Evolutionary conservation across 176 grass and related monocot species (phyloP).

Genomic region (Musa acuminata): DNA sequence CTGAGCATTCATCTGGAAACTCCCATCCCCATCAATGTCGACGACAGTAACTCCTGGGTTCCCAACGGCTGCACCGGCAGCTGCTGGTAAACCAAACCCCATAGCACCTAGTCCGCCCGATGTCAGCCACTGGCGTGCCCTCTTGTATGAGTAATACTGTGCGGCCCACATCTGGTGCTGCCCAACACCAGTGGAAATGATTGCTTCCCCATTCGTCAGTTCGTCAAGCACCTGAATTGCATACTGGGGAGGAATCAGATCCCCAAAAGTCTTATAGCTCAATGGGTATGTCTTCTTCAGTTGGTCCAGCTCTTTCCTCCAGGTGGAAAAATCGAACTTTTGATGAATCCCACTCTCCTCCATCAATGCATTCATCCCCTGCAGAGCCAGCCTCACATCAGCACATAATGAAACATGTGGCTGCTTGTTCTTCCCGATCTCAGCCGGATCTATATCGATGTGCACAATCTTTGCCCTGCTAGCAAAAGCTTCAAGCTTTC

Average conservation of each 20-base stretch:
- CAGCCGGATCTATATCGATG: slow-evolving; percentile 94
- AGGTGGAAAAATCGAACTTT: slow-evolving; percentile 41
- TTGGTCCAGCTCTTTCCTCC: slow-evolving; percentile 65
- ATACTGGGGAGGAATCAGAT: slow-evolving; percentile 73
- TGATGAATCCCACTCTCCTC: slow-evolving; percentile 26
- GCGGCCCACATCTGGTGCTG: slow-evolving; percentile 99
- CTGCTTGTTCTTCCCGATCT: slow-evolving; percentile 99
- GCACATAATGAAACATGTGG: slow-evolving; percentile 89
- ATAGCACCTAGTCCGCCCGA: slow-evolving; percentile 77
- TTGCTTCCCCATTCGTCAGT: slow-evolving; percentile 67
- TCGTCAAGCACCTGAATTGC: slow-evolving; percentile 84
- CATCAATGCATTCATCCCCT: slow-evolving; percentile 60
- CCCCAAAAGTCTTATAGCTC: slow-evolving; percentile 59
- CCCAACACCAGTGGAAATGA: slow-evolving; percentile 79
- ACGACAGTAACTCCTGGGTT: slow-evolving; percentile 83
- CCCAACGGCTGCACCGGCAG: slow-evolving; percentile 74
- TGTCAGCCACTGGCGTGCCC: slow-evolving; percentile 70
- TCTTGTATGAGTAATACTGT: slow-evolving; percentile 79
- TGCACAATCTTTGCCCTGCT: slow-evolving; percentile 95
- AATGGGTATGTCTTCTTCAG: slow-evolving; percentile 71
- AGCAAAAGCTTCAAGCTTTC: slow-evolving; percentile 95
- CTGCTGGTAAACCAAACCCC: slow-evolving; percentile 91
- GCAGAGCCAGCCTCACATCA: slow-evolving; percentile 59
- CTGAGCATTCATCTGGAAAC: slow-evolving; percentile 94
- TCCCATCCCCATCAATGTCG: slow-evolving; percentile 94